Evolutionary conservation across 1,284 basidiomycete species (phyloP).

Genomic region (Fomitiporia mediterranea): DNA sequence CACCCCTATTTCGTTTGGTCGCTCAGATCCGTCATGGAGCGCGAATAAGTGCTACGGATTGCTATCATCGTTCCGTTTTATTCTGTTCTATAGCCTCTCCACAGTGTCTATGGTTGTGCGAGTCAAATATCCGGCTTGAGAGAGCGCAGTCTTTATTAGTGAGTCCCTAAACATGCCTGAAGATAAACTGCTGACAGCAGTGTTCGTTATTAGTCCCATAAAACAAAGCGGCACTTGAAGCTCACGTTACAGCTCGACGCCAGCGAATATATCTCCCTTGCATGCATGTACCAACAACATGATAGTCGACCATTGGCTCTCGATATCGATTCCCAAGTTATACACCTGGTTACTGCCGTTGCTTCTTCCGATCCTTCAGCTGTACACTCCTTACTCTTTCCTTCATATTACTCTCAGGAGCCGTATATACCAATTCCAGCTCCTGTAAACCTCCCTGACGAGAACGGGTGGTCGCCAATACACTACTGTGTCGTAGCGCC

Average conservation of each 20-base stretch:
- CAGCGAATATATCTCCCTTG: conserved; percentile 24
- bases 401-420: conserved; percentile 33
- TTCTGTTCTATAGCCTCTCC: conserved; percentile 61
- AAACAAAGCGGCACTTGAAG: conserved; percentile 18
- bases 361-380: conserved; percentile 42
- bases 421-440: conserved; percentile 21
- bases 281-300: conserved; percentile 21
- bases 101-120: conserved; percentile 60
- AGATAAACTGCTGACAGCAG: conserved; percentile 2
- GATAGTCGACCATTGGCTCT: conserved; percentile 32
- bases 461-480: conserved; percentile 62
- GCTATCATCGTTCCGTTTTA: conserved; percentile 61
- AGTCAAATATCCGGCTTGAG: conserved; percentile 54
- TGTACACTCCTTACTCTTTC: conserved; percentile 54
- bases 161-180: conserved; percentile 20
- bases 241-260: conserved; percentile 16
- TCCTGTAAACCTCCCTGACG: conserved; percentile 53
- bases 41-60: conserved; percentile 63
- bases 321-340: conserved; percentile 36
- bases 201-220: conserved; percentile 6
- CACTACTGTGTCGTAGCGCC: conserved; percentile 59
- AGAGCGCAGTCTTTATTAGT: conserved; percentile 56
- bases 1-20: conserved; percentile 23
- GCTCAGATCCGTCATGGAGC: conserved; percentile 62
- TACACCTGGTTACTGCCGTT: conserved; percentile 50